Evolutionary conservation across 2,329 filamentous ascomycete species (phyloP).

Genomic region (Elsinoe batatas): DNA sequence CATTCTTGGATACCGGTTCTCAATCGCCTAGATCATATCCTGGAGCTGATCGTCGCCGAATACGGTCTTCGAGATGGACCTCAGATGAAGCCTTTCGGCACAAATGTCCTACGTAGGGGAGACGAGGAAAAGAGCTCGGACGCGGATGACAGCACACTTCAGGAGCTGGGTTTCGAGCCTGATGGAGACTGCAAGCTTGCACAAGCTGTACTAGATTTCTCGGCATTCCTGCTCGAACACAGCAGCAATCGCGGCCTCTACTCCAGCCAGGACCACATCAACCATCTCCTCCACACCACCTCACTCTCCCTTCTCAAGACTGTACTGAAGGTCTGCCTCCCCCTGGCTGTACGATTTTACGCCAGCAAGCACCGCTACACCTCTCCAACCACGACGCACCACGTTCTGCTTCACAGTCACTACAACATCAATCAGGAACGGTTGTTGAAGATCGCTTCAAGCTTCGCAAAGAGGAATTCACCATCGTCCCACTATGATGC

Average conservation of each 20-base stretch:
- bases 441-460: conserved; percentile 70
- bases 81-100: conserved; percentile 66
- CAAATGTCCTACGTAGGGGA: conserved; percentile 52
- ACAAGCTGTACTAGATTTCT: conserved; percentile 74
- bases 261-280: conserved; percentile 81
- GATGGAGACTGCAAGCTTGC: conserved; percentile 76
- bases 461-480: conserved; percentile 60
- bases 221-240: conserved; percentile 77
- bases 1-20: conserved; percentile 97
- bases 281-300: conserved; percentile 79
- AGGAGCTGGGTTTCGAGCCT: conserved; percentile 47
- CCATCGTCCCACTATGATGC: conserved; percentile 45
- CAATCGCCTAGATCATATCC: conserved; percentile 83
- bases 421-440: conserved; percentile 66
- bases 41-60: conserved; percentile 69
- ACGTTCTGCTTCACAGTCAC: conserved; percentile 64
- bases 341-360: conserved; percentile 86
- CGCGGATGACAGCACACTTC: conserved; percentile 21
- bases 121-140: conserved; percentile 42
- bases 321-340: conserved; percentile 70
- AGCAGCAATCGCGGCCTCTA: conserved; percentile 96
- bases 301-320: conserved; percentile 67
- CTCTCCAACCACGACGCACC: conserved; percentile 20
- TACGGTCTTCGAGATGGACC: conserved; percentile 75
- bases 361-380: conserved; percentile 70